Evolutionary conservation across 1,284 basidiomycete genomes (phyloP), one percentile per base, ranked within the genome.

Genomic region (Mycena citricolor): DNA sequence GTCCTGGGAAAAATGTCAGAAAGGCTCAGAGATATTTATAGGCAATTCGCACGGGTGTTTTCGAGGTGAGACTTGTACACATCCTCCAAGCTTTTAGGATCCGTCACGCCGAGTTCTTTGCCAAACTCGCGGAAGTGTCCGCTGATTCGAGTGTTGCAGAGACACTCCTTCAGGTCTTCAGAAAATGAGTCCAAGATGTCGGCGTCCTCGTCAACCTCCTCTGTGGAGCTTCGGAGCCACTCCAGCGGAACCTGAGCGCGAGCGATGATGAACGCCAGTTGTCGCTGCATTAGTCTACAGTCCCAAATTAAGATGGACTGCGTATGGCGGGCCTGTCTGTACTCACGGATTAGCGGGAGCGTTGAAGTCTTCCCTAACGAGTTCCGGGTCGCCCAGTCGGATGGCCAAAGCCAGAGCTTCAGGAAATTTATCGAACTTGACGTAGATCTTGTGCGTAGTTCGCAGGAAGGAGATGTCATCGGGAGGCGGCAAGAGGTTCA

Each of bases 41-140:
- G 30, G n/a, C 34, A 32, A 33, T 30, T 70, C 77, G 57, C 62
- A 84, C 90, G 75, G 2, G 87, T 83, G 57, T 88, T 91, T 62
- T 99, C 95, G 16, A 99, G 74, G 68, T 99, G 94, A 6, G 86
- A 84, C 67, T 99, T 99, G 74, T 99, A 99, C 23, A 99, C 91
- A 64, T 99, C 97, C 61, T 99, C 97, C 42, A 98, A 71, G 39
- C 84, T 88, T 71, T 91, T 93, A 5, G 97, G 79, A 34, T 98
- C 95, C 6, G 77, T 71, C 4, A 97, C 94, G 39, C 86, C 93
- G 43, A 99, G 76, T 64, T 98, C 95, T 66, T 94, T 97, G 28
- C 94, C 97, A 59, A 97, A 99, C 21, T 84, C 83, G 42, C 83
- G 82, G 77, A 99, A 98, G 61, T 88, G 83, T 23, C 73, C 64